phyloP scores from a whole-genome alignment of 73 alveolate genomes.

The Paramecium biaurelia region DNA sequence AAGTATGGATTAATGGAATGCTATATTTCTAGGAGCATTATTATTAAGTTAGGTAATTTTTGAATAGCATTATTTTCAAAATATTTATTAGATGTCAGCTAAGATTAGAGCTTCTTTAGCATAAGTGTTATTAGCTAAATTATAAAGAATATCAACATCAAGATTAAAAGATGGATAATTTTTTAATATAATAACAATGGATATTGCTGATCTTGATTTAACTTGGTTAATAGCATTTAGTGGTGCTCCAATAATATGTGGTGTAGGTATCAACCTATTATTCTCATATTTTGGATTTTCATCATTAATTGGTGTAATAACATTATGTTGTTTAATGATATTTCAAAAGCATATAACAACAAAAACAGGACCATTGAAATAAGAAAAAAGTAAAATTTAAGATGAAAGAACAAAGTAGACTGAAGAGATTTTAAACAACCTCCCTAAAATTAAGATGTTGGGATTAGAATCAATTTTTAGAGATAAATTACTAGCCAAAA shows the following conservation, averaged over 20 bases:
- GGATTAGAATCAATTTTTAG: not conserved
- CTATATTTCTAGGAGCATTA: not conserved
- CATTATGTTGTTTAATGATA: not conserved
- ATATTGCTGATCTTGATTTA: conserved; percentile 23
- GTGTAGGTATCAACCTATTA: not conserved
- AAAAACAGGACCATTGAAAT: conserved; percentile 19
- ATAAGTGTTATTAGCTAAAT: not conserved
- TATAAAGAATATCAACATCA: not conserved
- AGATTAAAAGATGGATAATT: conserved; percentile 23
- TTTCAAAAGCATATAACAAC: not conserved
- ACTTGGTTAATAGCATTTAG: conserved; percentile 40
- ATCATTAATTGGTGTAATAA: not conserved
- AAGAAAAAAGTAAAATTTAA: not conserved
- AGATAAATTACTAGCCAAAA: not conserved
- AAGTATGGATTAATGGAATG: not conserved
- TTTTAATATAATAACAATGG: conserved; percentile 36
- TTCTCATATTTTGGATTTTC: not conserved
- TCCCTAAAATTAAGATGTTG: not conserved
- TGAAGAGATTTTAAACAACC: not conserved
- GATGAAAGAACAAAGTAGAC: conserved; percentile 43
- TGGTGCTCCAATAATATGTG: conserved; percentile 17
- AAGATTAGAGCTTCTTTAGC: conserved; percentile 21
- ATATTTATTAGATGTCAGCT: conserved; percentile 22
- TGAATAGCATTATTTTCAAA: conserved; percentile 46
- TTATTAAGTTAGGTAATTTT: not conserved